Conservation (phyloP, 192 early-diverging fungal genomes). For the Coemansia sp. region DNA sequence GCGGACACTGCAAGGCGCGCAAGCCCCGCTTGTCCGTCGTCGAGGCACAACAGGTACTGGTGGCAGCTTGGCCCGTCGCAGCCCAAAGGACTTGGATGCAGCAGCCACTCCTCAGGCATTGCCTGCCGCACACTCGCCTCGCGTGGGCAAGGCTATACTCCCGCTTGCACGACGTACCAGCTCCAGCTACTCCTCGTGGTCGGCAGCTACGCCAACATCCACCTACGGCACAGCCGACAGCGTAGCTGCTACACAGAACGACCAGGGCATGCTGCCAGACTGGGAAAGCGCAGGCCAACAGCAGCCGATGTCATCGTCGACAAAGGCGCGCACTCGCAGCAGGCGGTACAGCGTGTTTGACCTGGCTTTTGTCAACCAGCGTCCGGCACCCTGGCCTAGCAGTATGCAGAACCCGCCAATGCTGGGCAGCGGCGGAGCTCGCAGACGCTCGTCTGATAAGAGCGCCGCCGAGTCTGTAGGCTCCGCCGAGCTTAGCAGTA, state of each 20-base stretch:
- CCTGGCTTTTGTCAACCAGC: slow-evolving; percentile 35
- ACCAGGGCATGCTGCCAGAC: slow-evolving; percentile 25
- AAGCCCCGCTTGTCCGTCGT: slow-evolving; percentile 15
- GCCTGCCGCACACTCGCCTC: slow-evolving; percentile 10
- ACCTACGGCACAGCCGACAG: slow-evolving; percentile 12
- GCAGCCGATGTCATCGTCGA: slow-evolving; percentile 7
- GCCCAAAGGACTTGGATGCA: slow-evolving; percentile 10
- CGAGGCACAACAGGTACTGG: slow-evolving; percentile 28
- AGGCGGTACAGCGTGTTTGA: slow-evolving; percentile 56
- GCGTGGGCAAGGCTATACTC: not conserved
- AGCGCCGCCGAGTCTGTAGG: not conserved
- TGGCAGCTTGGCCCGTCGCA: slow-evolving; percentile 1
- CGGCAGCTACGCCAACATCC: slow-evolving; percentile 38
- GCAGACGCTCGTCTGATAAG: slow-evolving; percentile 10
- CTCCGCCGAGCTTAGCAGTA: slow-evolving; percentile 5
- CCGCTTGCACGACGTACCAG: slow-evolving; percentile 33
- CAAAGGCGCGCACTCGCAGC: slow-evolving; percentile 16
- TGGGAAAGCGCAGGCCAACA: slow-evolving; percentile 29
- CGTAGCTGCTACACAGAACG: slow-evolving; percentile 5
- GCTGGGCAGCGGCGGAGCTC: not conserved
- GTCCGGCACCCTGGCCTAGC: slow-evolving; percentile 8
- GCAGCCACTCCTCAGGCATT: not conserved
- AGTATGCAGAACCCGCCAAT: slow-evolving; percentile 8
- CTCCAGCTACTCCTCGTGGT: slow-evolving; percentile 47
- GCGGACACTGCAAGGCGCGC: slow-evolving; percentile 13